These are phyloP conservation scores for Blastomyces parvus DNA, from an alignment of 2,329 filamentous ascomycete species.

Conservation along the genomic window DNA sequence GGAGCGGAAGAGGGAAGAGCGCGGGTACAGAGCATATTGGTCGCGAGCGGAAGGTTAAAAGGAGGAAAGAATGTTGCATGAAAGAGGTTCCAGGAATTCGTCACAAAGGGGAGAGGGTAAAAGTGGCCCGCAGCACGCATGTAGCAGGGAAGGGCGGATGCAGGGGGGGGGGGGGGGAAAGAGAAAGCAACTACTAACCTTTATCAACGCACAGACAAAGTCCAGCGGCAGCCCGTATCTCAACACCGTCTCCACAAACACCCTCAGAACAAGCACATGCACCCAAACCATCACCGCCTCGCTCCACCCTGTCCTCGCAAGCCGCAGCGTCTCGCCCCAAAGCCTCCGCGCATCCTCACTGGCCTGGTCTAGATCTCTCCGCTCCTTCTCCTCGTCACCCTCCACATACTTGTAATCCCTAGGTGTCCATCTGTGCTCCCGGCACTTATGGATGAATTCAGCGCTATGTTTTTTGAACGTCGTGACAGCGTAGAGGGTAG, in stretches of 20 bases:
- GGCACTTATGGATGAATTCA: conserved; percentile 85
- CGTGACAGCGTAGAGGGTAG: conserved; percentile 76
- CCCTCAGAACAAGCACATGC: conserved; percentile 78
- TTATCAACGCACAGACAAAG: conserved; percentile 74
- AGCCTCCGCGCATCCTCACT: conserved; percentile 80
- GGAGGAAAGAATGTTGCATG: not conserved
- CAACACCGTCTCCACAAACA: conserved; percentile 97
- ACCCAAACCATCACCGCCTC: conserved; percentile 95
- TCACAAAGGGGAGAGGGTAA: not conserved
- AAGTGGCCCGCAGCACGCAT: not conserved
- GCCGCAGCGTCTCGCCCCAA: conserved; percentile 80
- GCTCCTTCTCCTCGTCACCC: conserved; percentile 80
- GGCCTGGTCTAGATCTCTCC: conserved; percentile 72
- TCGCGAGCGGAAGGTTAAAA: not conserved
- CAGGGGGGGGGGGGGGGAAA: not conserved
- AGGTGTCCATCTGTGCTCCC: conserved; percentile 90
- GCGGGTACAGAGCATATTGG: not conserved
- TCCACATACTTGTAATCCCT: conserved; percentile 89
- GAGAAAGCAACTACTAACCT: conserved; percentile 48
- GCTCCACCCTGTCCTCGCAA: conserved; percentile 87
- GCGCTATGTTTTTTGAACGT: conserved; percentile 83
- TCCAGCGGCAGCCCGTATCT: conserved; percentile 87
- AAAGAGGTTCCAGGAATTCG: not conserved
- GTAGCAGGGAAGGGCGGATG: not conserved
- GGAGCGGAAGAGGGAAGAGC: not conserved